phyloP scores from a whole-genome alignment of 345 rosid genomes.

The Schrenkiella parvula region DNA sequence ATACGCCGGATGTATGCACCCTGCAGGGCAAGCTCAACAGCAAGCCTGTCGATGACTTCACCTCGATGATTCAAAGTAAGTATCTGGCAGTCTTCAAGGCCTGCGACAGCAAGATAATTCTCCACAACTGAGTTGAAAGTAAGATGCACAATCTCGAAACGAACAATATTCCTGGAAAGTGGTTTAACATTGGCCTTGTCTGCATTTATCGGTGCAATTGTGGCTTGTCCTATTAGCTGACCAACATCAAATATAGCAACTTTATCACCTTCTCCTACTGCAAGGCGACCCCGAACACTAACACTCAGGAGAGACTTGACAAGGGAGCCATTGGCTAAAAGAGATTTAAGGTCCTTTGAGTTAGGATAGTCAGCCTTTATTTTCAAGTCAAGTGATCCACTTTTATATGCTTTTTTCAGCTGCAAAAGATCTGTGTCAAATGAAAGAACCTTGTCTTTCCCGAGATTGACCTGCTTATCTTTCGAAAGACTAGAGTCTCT shows the following conservation, averaged over 20 bases:
- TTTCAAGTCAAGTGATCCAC: slow-evolving; percentile 96
- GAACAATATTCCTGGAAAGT: slow-evolving; percentile 86
- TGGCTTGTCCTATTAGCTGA: slow-evolving; percentile 89
- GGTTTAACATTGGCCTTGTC: slow-evolving; percentile 97
- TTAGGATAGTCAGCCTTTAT: slow-evolving; percentile 95
- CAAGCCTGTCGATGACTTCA: slow-evolving; percentile 93
- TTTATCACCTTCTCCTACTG: slow-evolving; percentile 99
- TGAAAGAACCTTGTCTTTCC: slow-evolving; percentile 75
- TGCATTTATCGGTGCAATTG: slow-evolving; percentile 81
- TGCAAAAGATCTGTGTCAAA: slow-evolving; percentile 81
- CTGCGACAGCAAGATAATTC: slow-evolving; percentile 95
- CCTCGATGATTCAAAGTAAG: slow-evolving; percentile 91
- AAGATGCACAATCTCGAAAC: slow-evolving; percentile 97
- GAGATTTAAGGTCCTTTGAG: slow-evolving; percentile 88
- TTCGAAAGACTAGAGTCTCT: slow-evolving; percentile 66
- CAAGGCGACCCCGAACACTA: slow-evolving; percentile 89
- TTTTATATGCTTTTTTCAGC: slow-evolving; percentile 90
- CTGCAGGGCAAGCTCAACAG: slow-evolving; percentile 93
- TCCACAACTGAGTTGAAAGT: slow-evolving; percentile 72
- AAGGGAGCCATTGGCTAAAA: slow-evolving; percentile 80
- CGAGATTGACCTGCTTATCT: slow-evolving; percentile 63
- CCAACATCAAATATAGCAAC: slow-evolving; percentile 95
- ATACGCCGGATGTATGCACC: slow-evolving; percentile 87
- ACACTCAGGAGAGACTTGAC: slow-evolving; percentile 94
- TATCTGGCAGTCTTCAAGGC: slow-evolving; percentile 96